Conservation (phyloP, 2,329 filamentous ascomycete species). For the Colletotrichum paranaense region DNA sequence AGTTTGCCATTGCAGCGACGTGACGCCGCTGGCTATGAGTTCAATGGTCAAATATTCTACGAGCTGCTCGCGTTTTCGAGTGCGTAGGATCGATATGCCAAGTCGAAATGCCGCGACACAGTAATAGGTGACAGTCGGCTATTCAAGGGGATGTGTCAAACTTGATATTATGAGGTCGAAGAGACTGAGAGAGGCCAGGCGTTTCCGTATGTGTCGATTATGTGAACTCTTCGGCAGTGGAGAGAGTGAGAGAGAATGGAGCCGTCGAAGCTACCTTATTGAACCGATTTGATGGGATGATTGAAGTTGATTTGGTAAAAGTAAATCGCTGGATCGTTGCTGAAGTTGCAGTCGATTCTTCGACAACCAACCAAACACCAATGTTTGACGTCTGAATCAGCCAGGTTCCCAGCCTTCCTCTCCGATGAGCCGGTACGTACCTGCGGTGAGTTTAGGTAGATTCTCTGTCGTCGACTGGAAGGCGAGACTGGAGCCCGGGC, state of each 20-base stretch:
- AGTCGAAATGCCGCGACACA: neutral
- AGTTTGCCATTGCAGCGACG: conserved; percentile 16
- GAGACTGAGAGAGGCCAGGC: neutral
- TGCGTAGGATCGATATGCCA: neutral
- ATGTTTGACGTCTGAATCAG: conserved; percentile 13
- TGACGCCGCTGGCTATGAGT: neutral
- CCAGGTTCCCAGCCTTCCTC: neutral
- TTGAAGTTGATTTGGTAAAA: neutral
- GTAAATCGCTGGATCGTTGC: neutral
- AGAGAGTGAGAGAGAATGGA: neutral
- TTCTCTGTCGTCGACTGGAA: neutral
- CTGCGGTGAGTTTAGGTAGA: too few species aligned
- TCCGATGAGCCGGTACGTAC: neutral
- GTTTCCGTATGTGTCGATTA: neutral
- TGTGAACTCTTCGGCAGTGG: neutral
- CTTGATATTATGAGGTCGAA: neutral
- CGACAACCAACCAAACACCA: neutral
- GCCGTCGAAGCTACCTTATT: neutral
- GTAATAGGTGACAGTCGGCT: neutral
- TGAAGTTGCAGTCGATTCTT: neutral
- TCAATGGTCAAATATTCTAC: neutral
- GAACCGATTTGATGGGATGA: too few species aligned
- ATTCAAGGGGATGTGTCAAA: neutral
- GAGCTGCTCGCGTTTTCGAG: neutral
- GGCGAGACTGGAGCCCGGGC: neutral